Evolutionary conservation across 2,329 filamentous ascomycete genomes (phyloP), one percentile per base, ranked within the genome.

Genomic region (Monosporascus sp.): DNA sequence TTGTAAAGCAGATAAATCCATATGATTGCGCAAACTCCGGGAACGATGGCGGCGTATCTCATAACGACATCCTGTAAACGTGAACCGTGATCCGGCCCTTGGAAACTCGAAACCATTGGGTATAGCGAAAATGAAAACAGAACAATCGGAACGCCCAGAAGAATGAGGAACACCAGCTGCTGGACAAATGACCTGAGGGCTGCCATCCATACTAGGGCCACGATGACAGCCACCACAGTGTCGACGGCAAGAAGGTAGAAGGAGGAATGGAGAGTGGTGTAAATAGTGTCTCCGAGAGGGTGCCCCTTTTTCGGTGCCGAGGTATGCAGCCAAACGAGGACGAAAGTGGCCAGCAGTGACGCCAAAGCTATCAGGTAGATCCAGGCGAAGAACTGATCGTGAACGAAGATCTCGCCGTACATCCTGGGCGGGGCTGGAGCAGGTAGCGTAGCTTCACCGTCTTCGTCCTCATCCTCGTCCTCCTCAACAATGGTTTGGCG

Each of bases 371-470:
- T 94, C 48, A 96, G 74, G 69, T 92, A 99, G 44, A 97, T 79
- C 72, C 90, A 92, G 4, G 89, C 90, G 79, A 94, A 99, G 73
- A 97, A 96, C 5, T 86, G 79, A 70, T 99, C 94, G 69, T 97
- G 91, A 49, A 82, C 80, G 55, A 91, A 91, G 22, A 88, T 81
- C 64, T 92, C 87, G 49, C 80, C 79, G 41, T 85, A 80, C 5
- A 83, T 75, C 11, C 81, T 74, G 24, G 82, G 76, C 34, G 85
- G 76, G 0, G 81, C 76, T 26, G 78, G 76, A 47, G 82, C 51
- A 24, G 64, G 64, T 11, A 67, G 69, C 2, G 43, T 22, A 16
- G 43, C 24, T 26, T n/a, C 43, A 19, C 43, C 43, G n/a, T 46
- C 43, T n/a, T 70, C 65, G 19, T 73, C 67, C 11, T 74, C 55